Base-by-base conservation (phyloP, 306 rosid genomes). In the Vigna mungo region DNA sequence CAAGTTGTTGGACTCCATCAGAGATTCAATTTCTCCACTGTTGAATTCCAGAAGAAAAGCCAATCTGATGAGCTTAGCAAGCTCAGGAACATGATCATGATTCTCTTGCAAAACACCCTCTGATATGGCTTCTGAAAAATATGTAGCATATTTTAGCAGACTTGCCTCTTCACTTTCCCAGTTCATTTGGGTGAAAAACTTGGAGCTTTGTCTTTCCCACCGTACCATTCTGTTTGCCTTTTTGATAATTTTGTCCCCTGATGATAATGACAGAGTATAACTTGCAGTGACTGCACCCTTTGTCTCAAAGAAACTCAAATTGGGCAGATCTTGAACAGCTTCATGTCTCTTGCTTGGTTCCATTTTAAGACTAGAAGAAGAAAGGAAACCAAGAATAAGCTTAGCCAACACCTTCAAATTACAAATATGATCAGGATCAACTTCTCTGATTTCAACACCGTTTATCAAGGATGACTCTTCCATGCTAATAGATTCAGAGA, bases 361-460 rank as follows among this genome's bases (percentile, higher is more conserved):
- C 89, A 90, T 84, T 74, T 84, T 70, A 25, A 86, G 64, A 46
- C 78, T 51, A 30, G 93, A 87, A 75, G 70, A 77, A n/a, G 93
- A 89, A 36, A 93, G 89, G 56, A 86, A 93, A 44, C 94, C 88
- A 68, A 93, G 91, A 64, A 86, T 85, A 44, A 93, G 87, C 80
- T 74, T 87, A 52, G 87, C 67, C 81, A 93, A 49, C 1, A 79
- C 88, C 79, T 72, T 89, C 10, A 77, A 71, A n/a, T 85, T 69
- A 27, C 86, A 73, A 47, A 14, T 23, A 1, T 58, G 72, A 52
- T 52, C 64, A 53, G 83, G 85, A 39, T 84, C 79, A 72, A 64
- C 68, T 37, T 47, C 58, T 34, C 62, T 67, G 53, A 82, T 49
- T 47, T 68, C 46, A 7, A 12, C 71, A 21, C 46, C 85, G 69